phyloP scores from a whole-genome alignment of 257 asterid species.

The Sherardia arvensis region DNA sequence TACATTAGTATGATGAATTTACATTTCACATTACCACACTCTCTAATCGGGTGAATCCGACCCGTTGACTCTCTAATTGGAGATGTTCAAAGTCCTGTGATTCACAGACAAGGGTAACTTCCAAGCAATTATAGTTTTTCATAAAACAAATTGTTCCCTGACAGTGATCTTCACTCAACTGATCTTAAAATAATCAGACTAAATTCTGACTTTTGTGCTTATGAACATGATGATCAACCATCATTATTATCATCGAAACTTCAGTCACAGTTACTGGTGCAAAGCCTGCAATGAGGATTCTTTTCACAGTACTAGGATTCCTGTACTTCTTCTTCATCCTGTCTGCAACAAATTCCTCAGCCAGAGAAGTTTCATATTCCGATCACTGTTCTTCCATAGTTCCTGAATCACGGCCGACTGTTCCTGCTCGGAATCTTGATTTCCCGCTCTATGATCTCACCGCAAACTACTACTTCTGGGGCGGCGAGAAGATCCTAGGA shows the following conservation, averaged over 20 bases:
- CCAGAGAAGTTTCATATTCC: conserved; percentile 15
- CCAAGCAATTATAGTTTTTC: not conserved
- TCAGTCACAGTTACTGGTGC: not conserved
- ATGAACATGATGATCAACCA: not conserved
- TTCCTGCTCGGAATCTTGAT: not conserved
- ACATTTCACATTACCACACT: too few species aligned
- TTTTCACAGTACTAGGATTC: not conserved
- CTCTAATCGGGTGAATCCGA: too few species aligned
- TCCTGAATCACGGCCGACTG: conserved; percentile 22
- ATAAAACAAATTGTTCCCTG: not conserved
- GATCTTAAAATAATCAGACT: not conserved
- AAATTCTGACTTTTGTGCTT: not conserved
- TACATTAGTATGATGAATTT: too few species aligned
- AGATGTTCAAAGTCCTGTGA: not conserved
- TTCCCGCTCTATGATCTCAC: not conserved
- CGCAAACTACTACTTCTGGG: conserved; percentile 14
- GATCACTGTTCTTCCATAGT: conserved; percentile 45
- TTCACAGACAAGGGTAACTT: not conserved
- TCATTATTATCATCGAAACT: not conserved
- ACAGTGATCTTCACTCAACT: not conserved
- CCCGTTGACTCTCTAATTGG: not conserved
- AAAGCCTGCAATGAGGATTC: not conserved
- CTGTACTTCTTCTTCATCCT: conserved; percentile 9
- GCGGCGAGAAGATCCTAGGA: conserved; percentile 22
- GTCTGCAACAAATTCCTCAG: not conserved